phyloP scores from a whole-genome alignment of 768 basidiomycete genomes.

The Psilocybe cyanescens region DNA sequence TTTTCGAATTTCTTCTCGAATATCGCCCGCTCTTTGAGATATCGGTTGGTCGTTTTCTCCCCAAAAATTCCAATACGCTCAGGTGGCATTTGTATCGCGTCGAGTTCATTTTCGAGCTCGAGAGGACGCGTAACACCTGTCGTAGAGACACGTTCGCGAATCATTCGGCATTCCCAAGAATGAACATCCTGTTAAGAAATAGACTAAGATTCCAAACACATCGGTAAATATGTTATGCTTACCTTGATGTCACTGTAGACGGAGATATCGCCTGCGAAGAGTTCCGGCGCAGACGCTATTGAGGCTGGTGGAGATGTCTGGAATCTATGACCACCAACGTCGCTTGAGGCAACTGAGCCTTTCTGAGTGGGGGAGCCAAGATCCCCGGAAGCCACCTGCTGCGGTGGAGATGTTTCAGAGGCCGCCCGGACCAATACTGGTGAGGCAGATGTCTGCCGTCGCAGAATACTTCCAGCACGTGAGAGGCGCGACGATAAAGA shows the following conservation, averaged over 20 bases:
- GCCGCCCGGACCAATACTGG: background rate
- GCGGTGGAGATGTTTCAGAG: background rate
- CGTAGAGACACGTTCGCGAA: slow-evolving; percentile 88
- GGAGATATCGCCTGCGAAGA: slow-evolving; percentile 61
- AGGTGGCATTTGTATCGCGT: slow-evolving; percentile 64
- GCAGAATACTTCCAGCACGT: slow-evolving; percentile 17
- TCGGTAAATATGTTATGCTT: slow-evolving; percentile 14
- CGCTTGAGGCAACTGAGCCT: slow-evolving; percentile 25
- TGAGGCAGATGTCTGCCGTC: slow-evolving; percentile 8
- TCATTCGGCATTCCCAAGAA: slow-evolving; percentile 65
- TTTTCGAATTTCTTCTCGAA: slow-evolving; percentile 74
- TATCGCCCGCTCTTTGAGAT: slow-evolving; percentile 58
- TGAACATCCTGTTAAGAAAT: slow-evolving; percentile 31
- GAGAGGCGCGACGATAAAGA: slow-evolving; percentile 22
- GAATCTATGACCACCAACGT: slow-evolving; percentile 42
- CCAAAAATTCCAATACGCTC: slow-evolving; percentile 76
- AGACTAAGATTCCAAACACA: background rate
- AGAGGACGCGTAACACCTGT: slow-evolving; percentile 82
- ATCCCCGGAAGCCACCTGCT: background rate
- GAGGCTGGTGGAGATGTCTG: slow-evolving; percentile 16
- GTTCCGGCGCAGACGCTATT: slow-evolving; percentile 23
- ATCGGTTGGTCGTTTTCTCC: slow-evolving; percentile 78
- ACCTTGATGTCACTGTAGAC: slow-evolving; percentile 61
- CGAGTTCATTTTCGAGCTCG: slow-evolving; percentile 70
- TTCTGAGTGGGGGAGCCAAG: background rate